Conservation (phyloP, 345 rosid species). For the Salix caprea region DNA sequence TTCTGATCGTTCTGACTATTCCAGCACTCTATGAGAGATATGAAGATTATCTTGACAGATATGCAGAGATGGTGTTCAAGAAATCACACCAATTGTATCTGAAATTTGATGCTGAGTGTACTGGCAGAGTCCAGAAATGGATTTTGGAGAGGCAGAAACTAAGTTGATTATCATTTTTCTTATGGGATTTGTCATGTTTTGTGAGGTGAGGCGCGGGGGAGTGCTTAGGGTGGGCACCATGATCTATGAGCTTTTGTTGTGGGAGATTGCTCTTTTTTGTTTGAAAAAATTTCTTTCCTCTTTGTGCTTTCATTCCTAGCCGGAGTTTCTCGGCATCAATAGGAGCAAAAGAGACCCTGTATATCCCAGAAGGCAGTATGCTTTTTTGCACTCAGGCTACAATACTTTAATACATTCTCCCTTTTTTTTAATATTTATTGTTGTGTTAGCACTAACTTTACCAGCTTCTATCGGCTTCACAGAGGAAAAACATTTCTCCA, state of each 20-base stretch:
- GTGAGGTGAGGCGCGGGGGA: neutral
- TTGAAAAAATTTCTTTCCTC: conserved; percentile 29
- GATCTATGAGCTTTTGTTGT: conserved; percentile 10
- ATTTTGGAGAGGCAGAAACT: conserved; percentile 53
- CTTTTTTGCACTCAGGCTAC: too few species aligned
- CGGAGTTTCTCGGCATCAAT: neutral
- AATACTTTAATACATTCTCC: too few species aligned
- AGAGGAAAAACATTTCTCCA: too few species aligned
- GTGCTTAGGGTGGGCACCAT: conserved; percentile 2
- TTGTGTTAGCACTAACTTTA: too few species aligned
- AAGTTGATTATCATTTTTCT: conserved; percentile 31
- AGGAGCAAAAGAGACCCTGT: neutral
- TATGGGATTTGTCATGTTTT: neutral
- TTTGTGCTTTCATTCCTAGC: neutral
- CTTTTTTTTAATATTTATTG: too few species aligned
- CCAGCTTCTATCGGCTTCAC: too few species aligned
- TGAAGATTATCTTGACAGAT: conserved; percentile 49
- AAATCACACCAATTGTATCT: conserved; percentile 40
- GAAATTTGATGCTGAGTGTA: conserved; percentile 35
- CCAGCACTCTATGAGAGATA: conserved; percentile 76
- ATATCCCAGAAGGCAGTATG: too few species aligned
- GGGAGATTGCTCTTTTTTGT: conserved; percentile 2
- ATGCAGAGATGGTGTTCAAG: conserved; percentile 23
- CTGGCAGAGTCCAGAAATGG: conserved; percentile 42
- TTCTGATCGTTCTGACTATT: conserved; percentile 53